Evolutionary conservation across 768 basidiomycete genomes (phyloP).

Genomic region (Phanerochaete sordida): DNA sequence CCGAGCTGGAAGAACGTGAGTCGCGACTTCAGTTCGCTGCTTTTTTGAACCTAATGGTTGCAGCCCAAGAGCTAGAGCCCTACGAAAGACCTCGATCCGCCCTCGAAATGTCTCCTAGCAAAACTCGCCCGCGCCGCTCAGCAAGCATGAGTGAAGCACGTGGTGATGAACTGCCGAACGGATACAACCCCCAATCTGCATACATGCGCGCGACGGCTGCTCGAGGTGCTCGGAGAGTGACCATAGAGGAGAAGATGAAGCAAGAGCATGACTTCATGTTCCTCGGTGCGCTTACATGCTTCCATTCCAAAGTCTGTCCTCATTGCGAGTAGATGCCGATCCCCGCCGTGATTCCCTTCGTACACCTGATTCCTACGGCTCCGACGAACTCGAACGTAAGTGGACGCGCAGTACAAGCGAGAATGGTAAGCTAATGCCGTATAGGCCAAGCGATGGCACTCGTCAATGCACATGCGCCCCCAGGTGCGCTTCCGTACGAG

Average conservation of each 20-base stretch:
- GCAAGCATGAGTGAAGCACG: constrained; percentile 64
- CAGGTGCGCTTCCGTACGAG: neutral
- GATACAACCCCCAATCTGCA: constrained; percentile 27
- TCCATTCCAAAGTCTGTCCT: too few species aligned
- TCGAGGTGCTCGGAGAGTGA: constrained; percentile 35
- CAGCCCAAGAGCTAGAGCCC: neutral
- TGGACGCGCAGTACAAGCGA: neutral
- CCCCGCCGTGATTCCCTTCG: too few species aligned
- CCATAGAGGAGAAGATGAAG: constrained; percentile 43
- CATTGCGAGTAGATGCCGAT: too few species aligned
- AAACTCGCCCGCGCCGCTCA: constrained; percentile 65
- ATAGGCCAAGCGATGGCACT: constrained; percentile 21
- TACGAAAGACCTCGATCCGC: constrained; percentile 24
- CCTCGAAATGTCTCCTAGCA: constrained; percentile 35
- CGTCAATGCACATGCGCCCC: constrained; percentile 25
- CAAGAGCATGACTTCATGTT: constrained; percentile 31
- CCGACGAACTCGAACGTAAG: constrained; percentile 40
- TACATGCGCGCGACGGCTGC: constrained; percentile 35
- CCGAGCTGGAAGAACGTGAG: constrained; percentile 12
- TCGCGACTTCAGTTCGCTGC: too few species aligned
- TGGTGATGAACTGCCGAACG: constrained; percentile 3
- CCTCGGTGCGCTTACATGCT: constrained; percentile 30
- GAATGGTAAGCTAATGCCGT: neutral
- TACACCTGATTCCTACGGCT: constrained; percentile 20
- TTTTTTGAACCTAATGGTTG: too few species aligned